Conservation (phyloP, 768 basidiomycete genomes). For the Fibroporia radiculosa region DNA sequence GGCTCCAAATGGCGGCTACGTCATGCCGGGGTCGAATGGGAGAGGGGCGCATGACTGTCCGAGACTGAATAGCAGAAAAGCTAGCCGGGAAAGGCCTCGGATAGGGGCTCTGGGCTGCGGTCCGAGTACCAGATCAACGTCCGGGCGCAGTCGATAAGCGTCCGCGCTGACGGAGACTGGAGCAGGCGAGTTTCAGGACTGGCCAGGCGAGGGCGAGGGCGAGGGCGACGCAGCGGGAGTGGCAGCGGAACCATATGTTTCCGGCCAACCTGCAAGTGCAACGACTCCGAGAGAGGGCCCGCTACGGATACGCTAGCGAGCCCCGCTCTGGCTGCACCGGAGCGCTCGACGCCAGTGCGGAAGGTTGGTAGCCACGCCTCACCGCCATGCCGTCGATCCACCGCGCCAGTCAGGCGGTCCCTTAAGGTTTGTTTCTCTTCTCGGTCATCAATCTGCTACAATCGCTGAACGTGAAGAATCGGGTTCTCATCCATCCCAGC, state of each 20-base stretch:
- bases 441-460: conserved; percentile 19
- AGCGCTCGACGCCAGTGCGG: conserved; percentile 1
- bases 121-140: too few species aligned
- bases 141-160: too few species aligned
- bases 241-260: not conserved
- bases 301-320: conserved; percentile 9
- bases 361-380: conserved; percentile 7
- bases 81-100: too few species aligned
- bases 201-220: not conserved
- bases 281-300: not conserved
- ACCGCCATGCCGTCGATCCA: not conserved
- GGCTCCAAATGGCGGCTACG: too few species aligned
- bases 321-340: conserved; percentile 40
- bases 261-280: conserved; percentile 1
- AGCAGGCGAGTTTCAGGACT: too few species aligned
- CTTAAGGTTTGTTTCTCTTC: conserved; percentile 6
- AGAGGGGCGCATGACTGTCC: too few species aligned
- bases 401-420: conserved; percentile 8
- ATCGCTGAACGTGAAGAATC: conserved; percentile 14
- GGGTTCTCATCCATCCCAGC: conserved; percentile 8
- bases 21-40: too few species aligned
- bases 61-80: too few species aligned
- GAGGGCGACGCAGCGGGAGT: not conserved
- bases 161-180: too few species aligned
- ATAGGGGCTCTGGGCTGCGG: too few species aligned